A percentile compares a stretch with the other conserved stretches of the same genome.
Conservation (phyloP, 78 protist genomes). For the Capsaspora owczarzaki region DNA sequence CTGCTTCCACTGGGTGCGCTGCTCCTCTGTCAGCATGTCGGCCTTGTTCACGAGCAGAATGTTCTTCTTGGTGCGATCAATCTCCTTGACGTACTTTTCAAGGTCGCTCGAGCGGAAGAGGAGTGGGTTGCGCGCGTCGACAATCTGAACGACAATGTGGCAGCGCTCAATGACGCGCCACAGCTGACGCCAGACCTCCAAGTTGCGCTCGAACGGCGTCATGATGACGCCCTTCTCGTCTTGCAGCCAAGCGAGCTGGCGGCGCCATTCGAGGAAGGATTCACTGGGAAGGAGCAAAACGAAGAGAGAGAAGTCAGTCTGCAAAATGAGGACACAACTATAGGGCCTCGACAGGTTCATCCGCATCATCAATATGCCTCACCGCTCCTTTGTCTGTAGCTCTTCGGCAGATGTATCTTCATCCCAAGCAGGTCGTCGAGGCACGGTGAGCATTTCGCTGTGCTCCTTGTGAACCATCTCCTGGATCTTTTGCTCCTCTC, state of each 20-base stretch:
- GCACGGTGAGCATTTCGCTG: neutral
- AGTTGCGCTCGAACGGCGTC: conserved; percentile 94
- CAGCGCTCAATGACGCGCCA: conserved; percentile 97
- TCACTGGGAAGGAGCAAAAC: neutral
- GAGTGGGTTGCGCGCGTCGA: conserved; percentile 96
- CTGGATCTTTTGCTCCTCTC: neutral
- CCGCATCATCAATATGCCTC: neutral
- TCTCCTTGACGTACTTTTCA: conserved; percentile 58
- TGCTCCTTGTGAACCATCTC: neutral
- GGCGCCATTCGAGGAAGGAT: conserved; percentile 91
- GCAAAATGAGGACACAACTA: too few species aligned
- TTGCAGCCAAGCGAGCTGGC: conserved; percentile 72
- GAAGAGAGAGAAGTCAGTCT: neutral
- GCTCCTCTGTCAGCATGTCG: conserved; percentile 77
- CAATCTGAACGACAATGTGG: conserved; percentile 86
- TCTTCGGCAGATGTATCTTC: conserved; percentile 16
- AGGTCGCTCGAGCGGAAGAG: conserved; percentile 79
- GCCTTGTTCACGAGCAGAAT: conserved; percentile 93
- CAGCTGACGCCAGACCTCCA: conserved; percentile 97
- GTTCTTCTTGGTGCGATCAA: conserved; percentile 28
- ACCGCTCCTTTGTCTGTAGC: conserved; percentile 11
- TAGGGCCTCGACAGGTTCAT: too few species aligned
- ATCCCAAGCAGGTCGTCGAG: conserved; percentile 17
- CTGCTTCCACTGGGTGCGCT: conserved; percentile 49
- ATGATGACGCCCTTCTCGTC: conserved; percentile 48